These are phyloP conservation scores for Anthracocystis setariae DNA, from an alignment of 1,284 basidiomycete genomes.

Conservation along the genomic window DNA sequence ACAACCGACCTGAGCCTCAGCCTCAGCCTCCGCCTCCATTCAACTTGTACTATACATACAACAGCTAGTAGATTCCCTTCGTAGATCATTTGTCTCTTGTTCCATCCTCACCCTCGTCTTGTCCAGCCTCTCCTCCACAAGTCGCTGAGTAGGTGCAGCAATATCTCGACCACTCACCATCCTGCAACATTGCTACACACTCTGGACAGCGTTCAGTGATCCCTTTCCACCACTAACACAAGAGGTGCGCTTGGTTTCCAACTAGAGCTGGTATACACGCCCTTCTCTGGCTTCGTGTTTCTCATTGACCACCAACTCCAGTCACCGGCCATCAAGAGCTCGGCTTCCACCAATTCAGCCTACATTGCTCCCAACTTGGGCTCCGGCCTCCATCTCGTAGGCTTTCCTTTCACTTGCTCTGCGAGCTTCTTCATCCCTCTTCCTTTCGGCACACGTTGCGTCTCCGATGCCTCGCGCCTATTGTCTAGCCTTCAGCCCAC, in stretches of 20 bases:
- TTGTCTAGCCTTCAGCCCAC: background rate
- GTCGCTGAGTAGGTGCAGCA: too few relatives aligned
- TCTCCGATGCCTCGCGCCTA: background rate
- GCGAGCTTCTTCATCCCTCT: background rate
- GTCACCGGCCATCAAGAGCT: too few relatives aligned
- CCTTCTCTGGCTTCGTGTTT: background rate
- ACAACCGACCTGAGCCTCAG: too few relatives aligned
- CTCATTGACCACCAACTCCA: background rate
- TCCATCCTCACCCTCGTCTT: too few relatives aligned
- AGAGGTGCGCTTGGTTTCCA: background rate
- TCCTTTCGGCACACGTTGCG: background rate
- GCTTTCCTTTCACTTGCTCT: constrained; percentile 2
- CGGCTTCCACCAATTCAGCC: too few relatives aligned
- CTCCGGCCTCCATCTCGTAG: constrained; percentile 1
- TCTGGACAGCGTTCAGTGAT: background rate
- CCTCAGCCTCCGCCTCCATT: too few relatives aligned
- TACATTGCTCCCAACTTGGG: background rate
- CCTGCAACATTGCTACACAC: background rate
- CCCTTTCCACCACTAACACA: background rate
- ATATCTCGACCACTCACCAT: background rate
- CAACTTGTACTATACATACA: too few relatives aligned
- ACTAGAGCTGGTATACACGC: constrained; percentile 1
- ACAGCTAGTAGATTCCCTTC: too few relatives aligned
- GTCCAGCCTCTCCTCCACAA: too few relatives aligned
- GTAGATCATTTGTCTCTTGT: too few relatives aligned